These are phyloP conservation scores for Paradendryphiella salina DNA, from an alignment of 2,329 filamentous ascomycete genomes.

Conservation along the genomic window DNA sequence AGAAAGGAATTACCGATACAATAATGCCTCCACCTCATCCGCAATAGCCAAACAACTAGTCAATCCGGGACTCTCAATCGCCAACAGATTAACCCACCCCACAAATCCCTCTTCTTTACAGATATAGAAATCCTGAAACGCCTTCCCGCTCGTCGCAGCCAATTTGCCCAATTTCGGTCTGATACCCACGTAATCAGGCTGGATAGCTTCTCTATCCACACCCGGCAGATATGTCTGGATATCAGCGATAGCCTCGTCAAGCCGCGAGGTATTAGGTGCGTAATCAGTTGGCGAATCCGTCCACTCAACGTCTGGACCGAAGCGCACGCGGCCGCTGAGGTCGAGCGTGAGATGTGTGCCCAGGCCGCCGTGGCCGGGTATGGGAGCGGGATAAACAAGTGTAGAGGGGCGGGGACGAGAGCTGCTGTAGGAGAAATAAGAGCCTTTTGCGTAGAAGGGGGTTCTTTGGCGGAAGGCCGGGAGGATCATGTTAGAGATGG, in stretches of 20 bases:
- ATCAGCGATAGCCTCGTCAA: conserved; percentile 69
- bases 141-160: conserved; percentile 63
- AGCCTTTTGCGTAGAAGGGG: conserved; percentile 88
- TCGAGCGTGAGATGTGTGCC: conserved; percentile 95
- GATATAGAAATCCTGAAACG: conserved; percentile 85
- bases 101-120: conserved; percentile 72
- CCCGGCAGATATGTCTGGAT: conserved; percentile 79
- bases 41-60: conserved; percentile 86
- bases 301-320: conserved; percentile 97
- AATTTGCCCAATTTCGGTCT: conserved; percentile 76
- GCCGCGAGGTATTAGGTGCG: conserved; percentile 64
- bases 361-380: conserved; percentile 78
- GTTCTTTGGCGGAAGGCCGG: conserved; percentile 58
- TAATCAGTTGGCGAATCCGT: conserved; percentile 72
- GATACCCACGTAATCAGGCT: conserved; percentile 87
- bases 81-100: conserved; percentile 87
- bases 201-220: conserved; percentile 67
- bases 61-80: conserved; percentile 90
- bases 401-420: conserved; percentile 67
- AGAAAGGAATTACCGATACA: conserved; percentile 49
- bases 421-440: conserved; percentile 83
- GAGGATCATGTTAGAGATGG: conserved; percentile 80
- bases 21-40: conserved; percentile 67
- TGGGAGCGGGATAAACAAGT: conserved; percentile 84
- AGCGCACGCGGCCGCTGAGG: conserved; percentile 78